Percentiles rank a stretch among this genome's conserved stretches.
phyloP scores from a whole-genome alignment of 768 basidiomycete species.

The Melanogaster broomeanus region DNA sequence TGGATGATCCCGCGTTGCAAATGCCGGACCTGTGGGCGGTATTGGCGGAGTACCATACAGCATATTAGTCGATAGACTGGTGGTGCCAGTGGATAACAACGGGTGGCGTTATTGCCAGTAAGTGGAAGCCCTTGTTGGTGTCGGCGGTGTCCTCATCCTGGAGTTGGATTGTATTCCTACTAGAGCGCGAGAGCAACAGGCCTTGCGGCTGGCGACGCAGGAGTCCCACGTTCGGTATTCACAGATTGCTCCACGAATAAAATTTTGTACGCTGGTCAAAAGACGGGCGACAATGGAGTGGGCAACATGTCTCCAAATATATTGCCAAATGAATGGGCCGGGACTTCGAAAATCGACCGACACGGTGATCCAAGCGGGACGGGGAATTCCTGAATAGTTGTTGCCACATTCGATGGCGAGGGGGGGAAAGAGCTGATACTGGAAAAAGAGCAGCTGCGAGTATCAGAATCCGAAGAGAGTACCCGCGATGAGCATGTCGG shows the following conservation, averaged over 20 bases:
- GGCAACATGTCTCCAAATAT: background rate
- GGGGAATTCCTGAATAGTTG: background rate
- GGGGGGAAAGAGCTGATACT: conserved; percentile 1
- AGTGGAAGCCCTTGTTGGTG: background rate
- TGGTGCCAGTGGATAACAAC: too few species aligned
- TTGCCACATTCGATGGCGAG: background rate
- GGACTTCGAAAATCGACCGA: background rate
- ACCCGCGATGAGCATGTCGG: conserved; percentile 1
- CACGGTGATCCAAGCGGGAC: background rate
- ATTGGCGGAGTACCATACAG: too few species aligned
- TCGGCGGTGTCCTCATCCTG: too few species aligned
- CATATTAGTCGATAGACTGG: too few species aligned
- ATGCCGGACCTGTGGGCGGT: too few species aligned
- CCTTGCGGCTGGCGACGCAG: too few species aligned
- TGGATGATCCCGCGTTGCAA: too few species aligned
- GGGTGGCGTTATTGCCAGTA: too few species aligned
- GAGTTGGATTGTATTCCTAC: too few species aligned
- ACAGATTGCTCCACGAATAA: too few species aligned
- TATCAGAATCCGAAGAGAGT: conserved; percentile 1
- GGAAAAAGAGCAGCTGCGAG: conserved; percentile 2
- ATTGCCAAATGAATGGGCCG: background rate
- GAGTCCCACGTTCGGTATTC: too few species aligned
- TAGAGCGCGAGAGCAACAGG: too few species aligned
- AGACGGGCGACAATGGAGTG: background rate
- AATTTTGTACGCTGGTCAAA: background rate